phyloP scores from a whole-genome alignment of 2,329 filamentous ascomycete species.

The Botrytis porri region DNA sequence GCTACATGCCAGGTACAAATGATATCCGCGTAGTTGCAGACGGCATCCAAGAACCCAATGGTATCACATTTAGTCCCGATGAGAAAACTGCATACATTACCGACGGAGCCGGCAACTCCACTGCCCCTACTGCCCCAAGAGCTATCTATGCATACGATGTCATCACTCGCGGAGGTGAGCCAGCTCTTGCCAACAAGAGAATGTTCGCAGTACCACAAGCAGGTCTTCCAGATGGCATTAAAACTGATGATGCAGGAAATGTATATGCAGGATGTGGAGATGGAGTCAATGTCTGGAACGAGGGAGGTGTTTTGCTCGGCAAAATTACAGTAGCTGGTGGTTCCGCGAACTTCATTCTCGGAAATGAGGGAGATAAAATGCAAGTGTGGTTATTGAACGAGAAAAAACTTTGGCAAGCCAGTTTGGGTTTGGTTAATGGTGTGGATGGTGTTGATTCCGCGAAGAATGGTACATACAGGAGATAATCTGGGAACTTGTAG shows the following conservation, averaged over 20 bases:
- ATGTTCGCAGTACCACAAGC: conserved; percentile 54
- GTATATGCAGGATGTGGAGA: conserved; percentile 54
- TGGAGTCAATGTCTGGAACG: conserved; percentile 53
- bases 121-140: conserved; percentile 42
- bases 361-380: conserved; percentile 13
- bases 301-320: conserved; percentile 48
- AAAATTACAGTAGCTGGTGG: conserved; percentile 48
- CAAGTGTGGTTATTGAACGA: conserved; percentile 27
- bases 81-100: conserved; percentile 52
- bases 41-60: conserved; percentile 54
- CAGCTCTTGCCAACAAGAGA: conserved; percentile 21
- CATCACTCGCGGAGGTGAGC: conserved; percentile 22
- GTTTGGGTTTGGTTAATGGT: background rate
- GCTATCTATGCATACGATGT: conserved; percentile 30
- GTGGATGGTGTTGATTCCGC: background rate
- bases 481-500: background rate
- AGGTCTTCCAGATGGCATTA: conserved; percentile 57
- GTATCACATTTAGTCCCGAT: conserved; percentile 54
- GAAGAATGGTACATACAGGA: background rate
- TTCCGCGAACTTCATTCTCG: conserved; percentile 24
- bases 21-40: conserved; percentile 55
- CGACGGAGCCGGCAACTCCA: conserved; percentile 43
- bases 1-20: conserved; percentile 49
- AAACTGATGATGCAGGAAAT: conserved; percentile 50
- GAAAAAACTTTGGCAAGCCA: conserved; percentile 25